Conservation (phyloP, 441 rosid species). For the Populus hybrid region DNA sequence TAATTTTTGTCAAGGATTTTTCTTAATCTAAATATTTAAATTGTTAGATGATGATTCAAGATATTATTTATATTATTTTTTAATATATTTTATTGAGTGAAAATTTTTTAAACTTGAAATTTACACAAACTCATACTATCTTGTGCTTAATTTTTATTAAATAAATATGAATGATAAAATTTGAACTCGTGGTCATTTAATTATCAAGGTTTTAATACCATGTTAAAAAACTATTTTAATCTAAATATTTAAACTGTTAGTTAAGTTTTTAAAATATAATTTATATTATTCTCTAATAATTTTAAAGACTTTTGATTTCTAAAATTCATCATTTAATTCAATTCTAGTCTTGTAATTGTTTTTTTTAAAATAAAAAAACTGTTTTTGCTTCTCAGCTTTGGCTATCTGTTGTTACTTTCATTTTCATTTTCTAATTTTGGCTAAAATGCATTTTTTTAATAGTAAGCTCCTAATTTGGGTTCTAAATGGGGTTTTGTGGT, state of each 20-base stretch:
- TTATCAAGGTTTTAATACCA: rapidly evolving
- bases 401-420: not conserved
- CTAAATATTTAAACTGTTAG: no score
- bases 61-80: no score
- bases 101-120: no score
- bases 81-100: no score
- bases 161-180: rapidly evolving
- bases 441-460: not conserved
- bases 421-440: not conserved
- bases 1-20: no score
- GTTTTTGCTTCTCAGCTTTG: not conserved
- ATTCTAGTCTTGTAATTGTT: no score
- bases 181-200: rapidly evolving
- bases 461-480: conserved; percentile 1
- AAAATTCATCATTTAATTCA: not conserved
- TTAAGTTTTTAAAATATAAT: rapidly evolving
- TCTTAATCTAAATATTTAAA: no score
- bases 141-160: no score
- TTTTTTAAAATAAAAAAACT: no score
- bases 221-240: rapidly evolving
- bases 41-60: rapidly evolving
- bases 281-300: no score
- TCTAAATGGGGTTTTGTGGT: not conserved
- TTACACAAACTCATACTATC: rapidly evolving
- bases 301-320: not conserved